Conservation (phyloP, 2,329 filamentous ascomycete genomes). For the Cladophialophora exuberans region DNA sequence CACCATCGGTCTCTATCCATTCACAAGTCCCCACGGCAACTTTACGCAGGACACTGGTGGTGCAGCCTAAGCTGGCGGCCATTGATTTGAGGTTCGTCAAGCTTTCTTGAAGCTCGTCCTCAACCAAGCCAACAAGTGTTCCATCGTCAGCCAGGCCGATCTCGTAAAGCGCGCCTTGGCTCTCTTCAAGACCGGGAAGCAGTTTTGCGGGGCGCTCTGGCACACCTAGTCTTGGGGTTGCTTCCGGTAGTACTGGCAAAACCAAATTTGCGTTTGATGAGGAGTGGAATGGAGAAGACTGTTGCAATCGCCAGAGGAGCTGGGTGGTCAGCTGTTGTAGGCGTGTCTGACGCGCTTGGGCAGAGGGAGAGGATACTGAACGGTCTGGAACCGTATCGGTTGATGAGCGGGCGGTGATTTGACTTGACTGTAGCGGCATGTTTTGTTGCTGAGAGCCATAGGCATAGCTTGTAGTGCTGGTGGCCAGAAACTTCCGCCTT, state of each 20-base stretch:
- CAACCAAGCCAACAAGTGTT: constrained; percentile 81
- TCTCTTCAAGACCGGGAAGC: constrained; percentile 82
- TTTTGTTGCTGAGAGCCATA: constrained; percentile 37
- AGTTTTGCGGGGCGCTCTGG: constrained; percentile 58
- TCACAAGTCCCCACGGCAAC: constrained; percentile 86
- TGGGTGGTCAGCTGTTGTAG: constrained; percentile 93
- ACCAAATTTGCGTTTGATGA: constrained; percentile 75
- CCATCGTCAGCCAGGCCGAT: constrained; percentile 96
- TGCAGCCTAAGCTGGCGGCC: constrained; percentile 89
- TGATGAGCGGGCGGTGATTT: constrained; percentile 28
- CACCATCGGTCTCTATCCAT: constrained; percentile 38
- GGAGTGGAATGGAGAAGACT: constrained; percentile 89
- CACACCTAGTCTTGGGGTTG: constrained; percentile 59
- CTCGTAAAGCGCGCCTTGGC: constrained; percentile 89
- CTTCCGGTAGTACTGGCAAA: constrained; percentile 73
- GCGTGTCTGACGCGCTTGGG: constrained; percentile 76
- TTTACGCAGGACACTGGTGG: constrained; percentile 77
- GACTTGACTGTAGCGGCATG: constrained; percentile 32
- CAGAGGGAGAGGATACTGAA: constrained; percentile 54
- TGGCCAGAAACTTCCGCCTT: constrained; percentile 71
- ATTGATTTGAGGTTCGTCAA: constrained; percentile 82
- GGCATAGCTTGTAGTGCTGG: constrained; percentile 59
- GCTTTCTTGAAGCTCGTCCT: constrained; percentile 92
- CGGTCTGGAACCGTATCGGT: constrained; percentile 31
- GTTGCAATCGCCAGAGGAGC: constrained; percentile 89